Evolutionary conservation across 495 filamentous ascomycete species (phyloP).

Genomic region (Podospora comata): DNA sequence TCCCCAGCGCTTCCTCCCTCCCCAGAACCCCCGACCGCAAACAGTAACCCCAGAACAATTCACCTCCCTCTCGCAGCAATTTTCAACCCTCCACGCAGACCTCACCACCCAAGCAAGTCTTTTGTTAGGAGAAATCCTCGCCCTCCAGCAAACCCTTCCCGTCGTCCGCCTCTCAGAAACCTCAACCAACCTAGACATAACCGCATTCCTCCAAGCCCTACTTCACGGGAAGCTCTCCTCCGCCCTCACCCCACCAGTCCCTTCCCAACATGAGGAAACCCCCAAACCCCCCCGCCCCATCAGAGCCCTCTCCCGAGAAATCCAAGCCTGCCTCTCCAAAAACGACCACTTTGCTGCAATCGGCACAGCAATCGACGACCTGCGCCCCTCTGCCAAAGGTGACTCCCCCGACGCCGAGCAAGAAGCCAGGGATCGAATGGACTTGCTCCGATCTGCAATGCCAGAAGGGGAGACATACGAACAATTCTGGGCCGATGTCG

Average conservation of each 20-base stretch:
- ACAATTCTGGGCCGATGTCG: not conserved
- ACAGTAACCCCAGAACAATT: not conserved
- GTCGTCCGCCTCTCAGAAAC: not conserved
- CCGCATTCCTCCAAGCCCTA: not conserved
- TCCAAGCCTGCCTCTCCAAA: not conserved
- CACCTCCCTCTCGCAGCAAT: not conserved
- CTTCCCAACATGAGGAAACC: not conserved
- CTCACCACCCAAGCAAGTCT: not conserved
- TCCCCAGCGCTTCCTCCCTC: not conserved
- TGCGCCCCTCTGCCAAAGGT: not conserved
- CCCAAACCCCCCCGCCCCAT: not conserved
- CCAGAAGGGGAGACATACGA: not conserved
- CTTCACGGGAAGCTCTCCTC: not conserved
- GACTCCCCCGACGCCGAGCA: not conserved
- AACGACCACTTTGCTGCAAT: not conserved
- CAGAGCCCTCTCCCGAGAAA: not conserved
- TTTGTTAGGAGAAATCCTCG: slow-evolving; percentile 4
- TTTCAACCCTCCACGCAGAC: not conserved
- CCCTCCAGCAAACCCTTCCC: not conserved
- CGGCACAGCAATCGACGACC: not conserved
- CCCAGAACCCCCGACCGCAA: not conserved
- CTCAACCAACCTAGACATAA: not conserved
- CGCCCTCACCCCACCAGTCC: not conserved
- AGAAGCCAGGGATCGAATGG: not conserved
- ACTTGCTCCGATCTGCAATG: not conserved